Base-by-base conservation (phyloP, 2,329 filamentous ascomycete species). In the Aspergillus brunneoviolaceus region DNA sequence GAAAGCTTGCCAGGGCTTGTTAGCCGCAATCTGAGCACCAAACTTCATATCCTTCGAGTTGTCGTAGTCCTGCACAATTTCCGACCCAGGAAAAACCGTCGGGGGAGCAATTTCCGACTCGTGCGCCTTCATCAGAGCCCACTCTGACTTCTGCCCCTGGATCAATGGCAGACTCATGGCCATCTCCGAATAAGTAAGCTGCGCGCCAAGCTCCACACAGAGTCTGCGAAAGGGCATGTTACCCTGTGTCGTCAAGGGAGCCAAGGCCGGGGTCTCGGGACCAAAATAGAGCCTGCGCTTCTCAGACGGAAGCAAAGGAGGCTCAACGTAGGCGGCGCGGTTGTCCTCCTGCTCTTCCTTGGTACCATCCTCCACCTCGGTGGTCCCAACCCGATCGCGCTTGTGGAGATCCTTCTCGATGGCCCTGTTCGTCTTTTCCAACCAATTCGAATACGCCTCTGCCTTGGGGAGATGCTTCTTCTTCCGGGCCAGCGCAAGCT, bases 161-260 rank as follows among this genome's bases (percentile, higher is more conserved):
- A 99, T 84, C 48, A 99, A 79, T 10, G 94, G 93, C 76, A 96
- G 80, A 29, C 91, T 88, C 85, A 99, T 90, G 4, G 94, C 95
- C 95, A 99, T 99, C 77, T 99, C 95, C 0, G 94, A 98, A 80
- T 96, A 99, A 0, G 95, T 99, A 52, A 96, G 83, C 72, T 97
- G 90, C 29, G 92, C 93, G 39, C 95, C 95, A 25, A 98, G 84
- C 58, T 93, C 89, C 12, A 92, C 88, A 71, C 93, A 97, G 31
- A 99, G 85, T 53, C 95, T 87, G 59, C 95, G 89, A 80, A 96
- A 99, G 1, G 95, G 95, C 51, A 98, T 82, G 70, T 99, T 99
- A 50, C 95, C 95, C 77, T 98, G 95, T 0, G 95, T 99, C 1
- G 95, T 99, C 52, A 99, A 83, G 39, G 95, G 95, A 4, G 95